Base-by-base conservation (phyloP, 805 yeast species). In the Nakazawaea wyomingensis region DNA sequence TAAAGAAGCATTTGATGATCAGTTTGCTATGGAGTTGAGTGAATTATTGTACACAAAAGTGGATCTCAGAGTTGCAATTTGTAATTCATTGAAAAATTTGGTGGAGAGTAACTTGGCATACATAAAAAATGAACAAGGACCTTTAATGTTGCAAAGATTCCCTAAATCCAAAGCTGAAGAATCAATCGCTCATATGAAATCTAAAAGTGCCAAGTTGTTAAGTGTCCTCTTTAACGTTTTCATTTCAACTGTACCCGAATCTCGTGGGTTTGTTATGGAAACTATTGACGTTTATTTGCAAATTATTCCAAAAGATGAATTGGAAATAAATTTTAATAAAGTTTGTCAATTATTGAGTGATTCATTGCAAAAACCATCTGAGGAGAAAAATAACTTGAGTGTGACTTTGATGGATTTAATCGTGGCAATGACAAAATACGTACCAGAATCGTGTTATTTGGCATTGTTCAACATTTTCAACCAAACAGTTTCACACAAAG, bases 181-280 rank as follows among this genome's bases (percentile, higher is more conserved):
- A 38, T 80, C 84, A 52, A 50, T 89, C 41, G 74, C 76, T 48
- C 86, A 77, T 53, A 66, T 91, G 45, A 66, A 86, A 0, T 43
- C 76, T 0, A 82, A 77, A 49, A 78, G 96, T 4, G 64, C 85
- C 4, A 90, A 93, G 50, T 58, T 93, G 39, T 69, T 93, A 40
- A 84, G 96, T 10, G 96, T 89, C 17, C 68, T 93, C 39, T 87
- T 91, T 71, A 93, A 93, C 55, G 95, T 93, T 14, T 93, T 85
- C 63, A 78, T 91, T n/a, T 90, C 89, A 52, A 89, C 97, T 9
- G 65, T 78, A 35, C 83, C 93, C 30, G 93, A 86, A 42, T 75
- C 88, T 13, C 79, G 98, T 61, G 85, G 87, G 10, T 88, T 73
- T 60, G 79, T 93, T 39, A 71, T 89, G 46, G 97, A 91, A 48